Conservation (phyloP, 805 yeast species). For the Suhomyces prunicola region DNA sequence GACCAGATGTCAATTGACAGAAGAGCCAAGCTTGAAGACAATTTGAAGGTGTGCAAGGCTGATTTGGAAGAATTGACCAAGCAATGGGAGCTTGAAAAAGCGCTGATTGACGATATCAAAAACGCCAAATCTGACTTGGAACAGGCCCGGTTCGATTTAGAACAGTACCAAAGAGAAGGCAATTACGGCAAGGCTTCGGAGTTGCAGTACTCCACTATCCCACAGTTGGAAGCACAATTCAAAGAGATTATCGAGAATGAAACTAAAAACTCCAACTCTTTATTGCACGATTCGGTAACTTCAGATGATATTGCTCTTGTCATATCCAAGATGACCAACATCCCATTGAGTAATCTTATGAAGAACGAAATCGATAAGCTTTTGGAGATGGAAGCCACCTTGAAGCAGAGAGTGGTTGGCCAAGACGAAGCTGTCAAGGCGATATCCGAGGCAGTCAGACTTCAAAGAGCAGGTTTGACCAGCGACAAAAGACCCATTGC, state of each 20-base stretch:
- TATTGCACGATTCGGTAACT: conserved; percentile 88
- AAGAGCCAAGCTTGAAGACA: conserved; percentile 66
- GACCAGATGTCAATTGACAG: conserved; percentile 82
- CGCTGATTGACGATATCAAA: conserved; percentile 73
- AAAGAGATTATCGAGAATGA: conserved; percentile 41
- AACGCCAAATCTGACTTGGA: conserved; percentile 79
- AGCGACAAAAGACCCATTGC: conserved; percentile 95
- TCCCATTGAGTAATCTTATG: conserved; percentile 86
- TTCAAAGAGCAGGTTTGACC: conserved; percentile 95
- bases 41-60: conserved; percentile 56
- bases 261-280: conserved; percentile 22
- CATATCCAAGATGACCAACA: conserved; percentile 91
- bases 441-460: conserved; percentile 88
- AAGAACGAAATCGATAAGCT: conserved; percentile 93
- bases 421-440: conserved; percentile 93
- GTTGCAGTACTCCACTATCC: conserved; percentile 82
- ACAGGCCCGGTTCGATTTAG: conserved; percentile 77
- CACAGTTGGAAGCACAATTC: conserved; percentile 66
- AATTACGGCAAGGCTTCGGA: conserved; percentile 87
- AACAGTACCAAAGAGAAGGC: conserved; percentile 77
- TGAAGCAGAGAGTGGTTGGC: conserved; percentile 81
- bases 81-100: conserved; percentile 83
- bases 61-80: conserved; percentile 72
- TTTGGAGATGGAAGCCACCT: conserved; percentile 77
- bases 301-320: conserved; percentile 93